A percentile compares a stretch with the other conserved stretches of the same genome.
Conservation (phyloP, 306 rosid genomes). For the Oxytropis ochrocephala region DNA sequence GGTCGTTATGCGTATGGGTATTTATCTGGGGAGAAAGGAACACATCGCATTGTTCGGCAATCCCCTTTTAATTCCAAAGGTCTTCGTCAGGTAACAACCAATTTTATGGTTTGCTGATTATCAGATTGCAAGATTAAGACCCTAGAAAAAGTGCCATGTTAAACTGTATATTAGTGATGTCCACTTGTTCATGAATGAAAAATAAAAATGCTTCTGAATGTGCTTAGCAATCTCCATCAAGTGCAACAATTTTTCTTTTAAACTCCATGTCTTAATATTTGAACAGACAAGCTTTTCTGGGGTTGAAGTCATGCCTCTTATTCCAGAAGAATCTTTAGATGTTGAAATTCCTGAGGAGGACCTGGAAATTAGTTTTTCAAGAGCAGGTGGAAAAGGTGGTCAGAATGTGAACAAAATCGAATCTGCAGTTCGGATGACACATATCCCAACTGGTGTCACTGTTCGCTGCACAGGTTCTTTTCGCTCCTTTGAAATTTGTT, state of each 20-base stretch:
- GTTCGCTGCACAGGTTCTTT: conserved; percentile 86
- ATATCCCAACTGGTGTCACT: conserved; percentile 93
- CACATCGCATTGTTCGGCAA: conserved; percentile 87
- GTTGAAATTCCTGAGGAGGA: conserved; percentile 96
- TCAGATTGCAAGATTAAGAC: not conserved
- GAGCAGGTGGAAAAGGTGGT: conserved; percentile 99
- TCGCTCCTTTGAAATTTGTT: not conserved
- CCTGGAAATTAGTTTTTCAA: conserved; percentile 75
- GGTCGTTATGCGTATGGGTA: conserved; percentile 97
- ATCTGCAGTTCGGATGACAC: conserved; percentile 96
- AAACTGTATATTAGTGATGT: not conserved
- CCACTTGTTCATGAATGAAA: not conserved
- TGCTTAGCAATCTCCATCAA: not conserved
- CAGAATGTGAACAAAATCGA: conserved; percentile 97
- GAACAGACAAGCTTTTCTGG: conserved; percentile 95
- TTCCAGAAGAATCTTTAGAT: conserved; percentile 76
- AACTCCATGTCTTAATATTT: conserved; percentile 5
- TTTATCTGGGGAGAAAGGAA: conserved; percentile 95
- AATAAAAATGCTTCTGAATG: not conserved
- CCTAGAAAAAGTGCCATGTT: not conserved
- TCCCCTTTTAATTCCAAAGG: conserved; percentile 96
- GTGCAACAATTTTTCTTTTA: not conserved
- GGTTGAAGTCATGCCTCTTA: conserved; percentile 94
- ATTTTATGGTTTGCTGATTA: not conserved
- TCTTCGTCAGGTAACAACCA: conserved; percentile 76